phyloP scores from a whole-genome alignment of 495 filamentous ascomycete species.

The Hypoxylon lienhwacheense region DNA sequence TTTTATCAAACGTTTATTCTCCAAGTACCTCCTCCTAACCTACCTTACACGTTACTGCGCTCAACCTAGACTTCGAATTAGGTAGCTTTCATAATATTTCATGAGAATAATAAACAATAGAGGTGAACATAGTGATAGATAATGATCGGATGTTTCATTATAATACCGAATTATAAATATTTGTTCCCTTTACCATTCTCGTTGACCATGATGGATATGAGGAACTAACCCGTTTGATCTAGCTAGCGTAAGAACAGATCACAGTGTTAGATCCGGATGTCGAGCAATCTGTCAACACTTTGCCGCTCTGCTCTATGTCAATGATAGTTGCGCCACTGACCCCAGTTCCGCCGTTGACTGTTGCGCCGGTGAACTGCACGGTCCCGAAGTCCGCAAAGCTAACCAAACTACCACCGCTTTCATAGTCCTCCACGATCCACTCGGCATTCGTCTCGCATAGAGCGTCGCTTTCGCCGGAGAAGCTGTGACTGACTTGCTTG shows the following conservation, averaged over 20 bases:
- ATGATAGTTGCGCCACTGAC: slow-evolving; percentile 50
- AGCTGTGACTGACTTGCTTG: slow-evolving; percentile 54
- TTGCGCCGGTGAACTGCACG: slow-evolving; percentile 52
- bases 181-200: too few relatives aligned
- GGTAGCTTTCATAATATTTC: too few relatives aligned
- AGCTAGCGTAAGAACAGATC: slow-evolving; percentile 35
- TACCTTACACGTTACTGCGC: too few relatives aligned
- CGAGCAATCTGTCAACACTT: slow-evolving; percentile 52
- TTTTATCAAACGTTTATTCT: too few relatives aligned
- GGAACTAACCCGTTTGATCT: neutral
- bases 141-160: too few relatives aligned
- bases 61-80: too few relatives aligned
- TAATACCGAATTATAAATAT: too few relatives aligned
- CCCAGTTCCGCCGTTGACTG: slow-evolving; percentile 42
- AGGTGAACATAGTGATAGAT: too few relatives aligned
- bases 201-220: too few relatives aligned
- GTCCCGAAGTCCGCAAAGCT: slow-evolving; percentile 57
- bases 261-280: slow-evolving; percentile 45
- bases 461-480: slow-evolving; percentile 40
- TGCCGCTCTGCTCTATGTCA: slow-evolving; percentile 55
- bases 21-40: too few relatives aligned
- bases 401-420: slow-evolving; percentile 50
- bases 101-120: too few relatives aligned
- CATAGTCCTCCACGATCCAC: slow-evolving; percentile 69
- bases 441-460: slow-evolving; percentile 59